A percentile compares a stretch with the other conserved stretches of the same genome.
Evolutionary conservation across 495 filamentous ascomycete species (phyloP).

Genomic region (Cairneyella variabilis): DNA sequence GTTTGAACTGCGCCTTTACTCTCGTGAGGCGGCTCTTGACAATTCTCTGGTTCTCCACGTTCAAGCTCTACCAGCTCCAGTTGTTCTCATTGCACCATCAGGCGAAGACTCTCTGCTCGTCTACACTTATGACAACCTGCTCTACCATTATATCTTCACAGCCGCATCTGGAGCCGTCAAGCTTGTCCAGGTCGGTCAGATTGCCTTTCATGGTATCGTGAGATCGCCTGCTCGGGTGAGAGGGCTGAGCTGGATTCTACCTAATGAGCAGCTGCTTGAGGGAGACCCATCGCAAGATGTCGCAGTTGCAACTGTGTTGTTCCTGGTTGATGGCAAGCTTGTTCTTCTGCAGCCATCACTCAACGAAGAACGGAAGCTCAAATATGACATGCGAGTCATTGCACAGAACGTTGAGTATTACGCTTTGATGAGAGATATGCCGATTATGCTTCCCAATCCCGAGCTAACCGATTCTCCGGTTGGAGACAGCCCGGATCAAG

Average conservation of each 20-base stretch:
- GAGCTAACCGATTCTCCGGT: background rate
- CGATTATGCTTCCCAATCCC: conserved; percentile 16
- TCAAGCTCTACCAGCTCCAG: conserved; percentile 75
- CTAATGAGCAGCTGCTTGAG: conserved; percentile 82
- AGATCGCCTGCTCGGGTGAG: conserved; percentile 87
- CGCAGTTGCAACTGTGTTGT: conserved; percentile 86
- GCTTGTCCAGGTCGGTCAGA: conserved; percentile 89
- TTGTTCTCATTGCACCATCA: conserved; percentile 79
- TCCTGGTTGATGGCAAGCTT: conserved; percentile 93
- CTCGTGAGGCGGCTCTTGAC: conserved; percentile 78
- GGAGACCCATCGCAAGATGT: conserved; percentile 97
- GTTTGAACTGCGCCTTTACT: conserved; percentile 89
- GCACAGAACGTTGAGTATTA: conserved; percentile 96
- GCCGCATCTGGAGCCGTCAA: conserved; percentile 62
- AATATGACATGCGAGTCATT: conserved; percentile 97
- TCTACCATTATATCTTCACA: conserved; percentile 91
- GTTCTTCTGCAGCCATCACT: conserved; percentile 85
- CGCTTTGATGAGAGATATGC: conserved; percentile 82
- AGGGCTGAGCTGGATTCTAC: conserved; percentile 92
- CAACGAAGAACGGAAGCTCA: conserved; percentile 70
- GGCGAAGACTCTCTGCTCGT: conserved; percentile 93
- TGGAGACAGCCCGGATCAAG: conserved; percentile 10
- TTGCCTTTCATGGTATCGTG: conserved; percentile 94
- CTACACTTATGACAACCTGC: conserved; percentile 93
- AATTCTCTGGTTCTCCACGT: conserved; percentile 65